Evolutionary conservation across 225 moss, liverwort and hornwort genomes (phyloP).

Genomic region (Climacium dendroides): DNA sequence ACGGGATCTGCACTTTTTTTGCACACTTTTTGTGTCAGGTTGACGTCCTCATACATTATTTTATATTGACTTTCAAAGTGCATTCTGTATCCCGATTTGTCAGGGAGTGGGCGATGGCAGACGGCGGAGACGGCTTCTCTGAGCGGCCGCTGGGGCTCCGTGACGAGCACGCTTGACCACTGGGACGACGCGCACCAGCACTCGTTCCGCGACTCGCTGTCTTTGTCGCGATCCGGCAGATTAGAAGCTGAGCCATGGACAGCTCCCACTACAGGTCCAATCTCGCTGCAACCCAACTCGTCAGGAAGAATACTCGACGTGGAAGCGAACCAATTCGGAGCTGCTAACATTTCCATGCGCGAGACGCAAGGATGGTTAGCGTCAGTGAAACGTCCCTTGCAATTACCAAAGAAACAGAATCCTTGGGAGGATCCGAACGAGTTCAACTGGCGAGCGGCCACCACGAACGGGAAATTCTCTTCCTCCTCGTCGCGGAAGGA

Average conservation of each 20-base stretch:
- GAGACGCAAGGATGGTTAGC: constrained; percentile 45
- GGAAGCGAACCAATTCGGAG: neutral
- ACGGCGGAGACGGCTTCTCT: constrained; percentile 22
- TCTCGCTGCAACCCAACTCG: neutral
- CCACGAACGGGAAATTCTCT: neutral
- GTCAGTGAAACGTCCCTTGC: constrained; percentile 17
- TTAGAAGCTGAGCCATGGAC: constrained; percentile 24
- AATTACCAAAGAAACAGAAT: neutral
- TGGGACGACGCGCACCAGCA: constrained; percentile 15
- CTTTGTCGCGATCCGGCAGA: constrained; percentile 28
- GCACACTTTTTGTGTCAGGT: neutral
- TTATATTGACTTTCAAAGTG: neutral
- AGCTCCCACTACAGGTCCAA: neutral
- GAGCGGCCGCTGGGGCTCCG: constrained; percentile 45
- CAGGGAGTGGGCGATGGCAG: constrained; percentile 34
- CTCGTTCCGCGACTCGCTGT: constrained; percentile 20
- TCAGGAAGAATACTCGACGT: neutral
- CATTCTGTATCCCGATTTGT: neutral
- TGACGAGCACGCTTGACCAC: constrained; percentile 24
- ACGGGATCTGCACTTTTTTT: neutral
- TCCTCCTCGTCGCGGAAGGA: neutral
- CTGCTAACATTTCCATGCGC: constrained; percentile 32
- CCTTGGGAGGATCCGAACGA: constrained; percentile 25
- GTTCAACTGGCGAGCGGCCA: constrained; percentile 39
- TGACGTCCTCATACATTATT: neutral